Evolutionary conservation across 2,329 filamentous ascomycete species (phyloP), one percentile per base, ranked within the genome.

Genomic region (Aspergillus fructus): DNA sequence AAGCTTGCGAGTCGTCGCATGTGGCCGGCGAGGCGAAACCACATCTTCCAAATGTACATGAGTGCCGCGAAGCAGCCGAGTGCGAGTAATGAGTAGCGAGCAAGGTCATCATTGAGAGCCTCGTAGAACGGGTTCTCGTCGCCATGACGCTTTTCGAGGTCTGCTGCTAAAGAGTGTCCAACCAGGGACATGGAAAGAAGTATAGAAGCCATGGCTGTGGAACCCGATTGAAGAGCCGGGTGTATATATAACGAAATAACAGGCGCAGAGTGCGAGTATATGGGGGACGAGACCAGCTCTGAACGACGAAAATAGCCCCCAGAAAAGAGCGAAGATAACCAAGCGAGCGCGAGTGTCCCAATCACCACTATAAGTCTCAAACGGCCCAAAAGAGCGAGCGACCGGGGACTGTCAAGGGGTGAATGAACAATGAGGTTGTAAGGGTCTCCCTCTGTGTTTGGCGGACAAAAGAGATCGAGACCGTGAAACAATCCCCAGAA

Each of bases 1-100:
- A 96, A 82, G 68, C 87, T 91, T 42, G 89, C 83, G 45, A 96
- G 80, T 24, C 84, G 88, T 62, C 92, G 85, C 39, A 93, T 78
- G 68, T 94, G 88, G 64, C 83, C 85, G 57, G 84, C 78, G 56
- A 89, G 75, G 54, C 83, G 80, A 50, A 85, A 81, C 54, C 79
- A 74, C 61, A 87, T 72, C 60, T 88, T 85, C 84, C 90, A 93
- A 61, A 87, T 65, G 62, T 90, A 80, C 65, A 93, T 79, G 49
- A 82, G 80, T 37, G 73, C 81, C 12, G 88, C 82, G 51, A 92
- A 79, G 50, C 82, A 81, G 53, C 85, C 85, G 72, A 89, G 86
- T 27, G 88, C 79, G 62, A 86, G 76, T 62, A 88, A 77, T 43
- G 88, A 79, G 69, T 88, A 87, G 56, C 83, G 77, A 39, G 82